These are phyloP conservation scores for Syncephalastrum contaminatum DNA, from an alignment of 371 early-diverging fungal species.

Conservation along the genomic window DNA sequence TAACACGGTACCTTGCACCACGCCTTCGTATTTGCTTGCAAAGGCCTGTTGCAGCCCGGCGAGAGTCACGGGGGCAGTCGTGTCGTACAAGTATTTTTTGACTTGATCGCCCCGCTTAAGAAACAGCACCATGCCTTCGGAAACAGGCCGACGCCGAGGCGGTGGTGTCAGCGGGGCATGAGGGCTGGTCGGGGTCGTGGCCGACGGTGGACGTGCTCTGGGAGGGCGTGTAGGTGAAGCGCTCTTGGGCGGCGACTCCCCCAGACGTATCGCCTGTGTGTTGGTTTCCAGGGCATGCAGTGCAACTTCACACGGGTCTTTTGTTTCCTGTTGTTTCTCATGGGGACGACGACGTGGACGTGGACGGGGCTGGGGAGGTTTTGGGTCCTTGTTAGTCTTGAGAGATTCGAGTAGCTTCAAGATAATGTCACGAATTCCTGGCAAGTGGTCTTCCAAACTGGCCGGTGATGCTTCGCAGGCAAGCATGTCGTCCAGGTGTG, in stretches of 20 bases:
- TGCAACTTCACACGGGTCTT: no score
- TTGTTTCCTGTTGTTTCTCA: background rate
- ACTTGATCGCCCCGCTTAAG: slow-evolving; percentile 49
- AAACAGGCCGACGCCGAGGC: slow-evolving; percentile 2
- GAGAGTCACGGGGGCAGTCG: slow-evolving; percentile 34
- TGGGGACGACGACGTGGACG: slow-evolving; percentile 6
- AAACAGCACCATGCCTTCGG: slow-evolving; percentile 32
- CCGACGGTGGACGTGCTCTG: no score
- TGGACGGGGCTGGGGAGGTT: background rate
- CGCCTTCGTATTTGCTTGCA: slow-evolving; percentile 42
- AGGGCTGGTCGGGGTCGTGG: no score
- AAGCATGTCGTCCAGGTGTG: slow-evolving; percentile 45
- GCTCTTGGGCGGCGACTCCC: no score
- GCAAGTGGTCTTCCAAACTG: slow-evolving; percentile 52
- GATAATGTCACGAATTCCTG: slow-evolving; percentile 56
- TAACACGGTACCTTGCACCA: slow-evolving; percentile 6
- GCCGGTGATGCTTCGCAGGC: slow-evolving; percentile 46
- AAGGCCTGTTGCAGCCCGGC: slow-evolving; percentile 45
- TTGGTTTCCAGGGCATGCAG: no score
- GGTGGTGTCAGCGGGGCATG: slow-evolving; percentile 2
- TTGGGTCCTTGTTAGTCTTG: slow-evolving; percentile 54
- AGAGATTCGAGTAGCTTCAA: slow-evolving; percentile 52
- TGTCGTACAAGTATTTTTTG: slow-evolving; percentile 32
- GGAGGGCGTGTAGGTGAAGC: no score
- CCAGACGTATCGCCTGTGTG: no score